Base-by-base conservation (phyloP, 2,329 filamentous ascomycete genomes). In the Penicillium sp. region DNA sequence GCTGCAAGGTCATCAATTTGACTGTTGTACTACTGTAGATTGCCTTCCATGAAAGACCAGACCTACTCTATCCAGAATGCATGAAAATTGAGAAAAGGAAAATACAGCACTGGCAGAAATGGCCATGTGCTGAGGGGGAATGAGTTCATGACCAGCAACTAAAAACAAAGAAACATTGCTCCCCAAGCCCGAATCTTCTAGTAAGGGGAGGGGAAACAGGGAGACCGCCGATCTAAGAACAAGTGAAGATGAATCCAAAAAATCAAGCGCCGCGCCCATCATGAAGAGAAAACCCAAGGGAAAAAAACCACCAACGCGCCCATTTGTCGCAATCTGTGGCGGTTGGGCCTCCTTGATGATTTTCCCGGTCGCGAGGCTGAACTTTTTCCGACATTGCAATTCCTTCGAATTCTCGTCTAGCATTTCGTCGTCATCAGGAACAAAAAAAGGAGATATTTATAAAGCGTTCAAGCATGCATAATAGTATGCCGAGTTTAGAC, bases 401-500 rank as follows among this genome's bases (percentile, higher is more conserved):
- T 61, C 58, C 60, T 61, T 62, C 51, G 34, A 54, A 55, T 62
- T 63, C 60, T 63, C 60, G 55, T 64, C 62, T 64, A 70, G 63
- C 68, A 69, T 71, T 66, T 70, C 68, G 64, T 70, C 60, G 57
- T 63, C 61, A 63, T 61, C 58, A 59, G 51, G 56, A 56, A 4
- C n/a, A 29, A 54, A 58, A 67, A 56, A 51, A 58, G 43, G 29
- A 53, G 49, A 56, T 53, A n/a, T 29, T n/a, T 42, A 29, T 42
- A 42, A 42, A 18, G 15, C 39, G 39, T 42, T 29, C 12, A 20
- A 40, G 23, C 39, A 42, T 29, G 39, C 39, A 42, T 8, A 42
- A 29, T 42, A 42, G 26, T 20, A 20, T 18, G 15, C 20, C 18
- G 34, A 12, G 15, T 61, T 69, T 90, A 95, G 71, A 97, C 91